Conservation (phyloP, 768 basidiomycete genomes). For the Candolleomyces eurysporus region DNA sequence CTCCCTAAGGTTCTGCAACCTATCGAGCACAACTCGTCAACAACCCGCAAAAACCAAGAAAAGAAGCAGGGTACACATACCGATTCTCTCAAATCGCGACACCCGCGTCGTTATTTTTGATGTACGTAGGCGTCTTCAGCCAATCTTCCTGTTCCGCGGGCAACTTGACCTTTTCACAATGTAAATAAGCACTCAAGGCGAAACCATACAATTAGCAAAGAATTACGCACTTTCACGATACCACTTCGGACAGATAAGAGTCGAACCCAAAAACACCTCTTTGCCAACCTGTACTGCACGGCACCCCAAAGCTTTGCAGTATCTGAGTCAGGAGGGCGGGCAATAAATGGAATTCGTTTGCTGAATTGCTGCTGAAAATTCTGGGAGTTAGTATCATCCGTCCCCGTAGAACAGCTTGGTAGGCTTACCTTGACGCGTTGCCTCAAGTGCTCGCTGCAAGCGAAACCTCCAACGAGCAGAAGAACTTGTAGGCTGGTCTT, state of each 20-base stretch:
- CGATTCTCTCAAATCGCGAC: slow-evolving; percentile 83
- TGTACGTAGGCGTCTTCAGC: slow-evolving; percentile 82
- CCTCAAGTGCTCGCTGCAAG: slow-evolving; percentile 83
- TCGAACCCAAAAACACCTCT: slow-evolving; percentile 27
- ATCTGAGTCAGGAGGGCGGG: slow-evolving; percentile 86
- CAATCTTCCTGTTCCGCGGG: slow-evolving; percentile 83
- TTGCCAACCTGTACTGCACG: slow-evolving; percentile 85
- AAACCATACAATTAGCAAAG: background rate
- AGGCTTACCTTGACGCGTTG: slow-evolving; percentile 62
- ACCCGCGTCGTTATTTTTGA: slow-evolving; percentile 73
- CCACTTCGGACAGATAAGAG: slow-evolving; percentile 64
- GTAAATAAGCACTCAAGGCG: background rate
- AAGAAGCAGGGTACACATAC: slow-evolving; percentile 26
- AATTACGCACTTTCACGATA: slow-evolving; percentile 73
- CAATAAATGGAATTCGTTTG: slow-evolving; percentile 67
- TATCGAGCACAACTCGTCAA: slow-evolving; percentile 32
- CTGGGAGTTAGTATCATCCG: background rate
- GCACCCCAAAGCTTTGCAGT: slow-evolving; percentile 87
- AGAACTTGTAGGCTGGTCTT: slow-evolving; percentile 79
- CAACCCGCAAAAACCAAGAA: background rate
- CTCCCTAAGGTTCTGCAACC: slow-evolving; percentile 85
- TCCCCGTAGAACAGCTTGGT: slow-evolving; percentile 11
- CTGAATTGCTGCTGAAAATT: slow-evolving; percentile 59
- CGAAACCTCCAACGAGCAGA: slow-evolving; percentile 88
- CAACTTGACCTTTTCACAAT: slow-evolving; percentile 65